Evolutionary conservation across 1,139 yeast species (phyloP).

Genomic region (Pichia cactophila): DNA sequence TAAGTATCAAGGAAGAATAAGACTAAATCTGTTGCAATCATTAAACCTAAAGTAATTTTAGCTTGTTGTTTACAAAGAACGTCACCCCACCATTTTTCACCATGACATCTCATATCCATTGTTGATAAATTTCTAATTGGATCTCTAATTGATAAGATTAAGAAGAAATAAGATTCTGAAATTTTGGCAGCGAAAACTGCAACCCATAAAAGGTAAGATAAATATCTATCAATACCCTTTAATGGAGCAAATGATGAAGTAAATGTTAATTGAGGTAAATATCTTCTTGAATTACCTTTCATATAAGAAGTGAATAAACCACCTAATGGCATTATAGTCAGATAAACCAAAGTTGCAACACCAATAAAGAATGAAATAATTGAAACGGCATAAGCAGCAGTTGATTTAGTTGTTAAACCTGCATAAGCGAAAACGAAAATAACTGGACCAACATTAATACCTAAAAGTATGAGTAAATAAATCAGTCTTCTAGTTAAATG

Average conservation of each 20-base stretch:
- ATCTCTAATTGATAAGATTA: slow-evolving; percentile 86
- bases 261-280: slow-evolving; percentile 90
- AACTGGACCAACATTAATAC: slow-evolving; percentile 75
- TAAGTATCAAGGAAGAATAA: slow-evolving; percentile 97
- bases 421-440: slow-evolving; percentile 82
- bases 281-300: slow-evolving; percentile 81
- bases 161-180: slow-evolving; percentile 85
- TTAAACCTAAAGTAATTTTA: slow-evolving; percentile 79
- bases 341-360: slow-evolving; percentile 72
- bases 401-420: slow-evolving; percentile 59
- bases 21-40: slow-evolving; percentile 85
- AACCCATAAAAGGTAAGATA: slow-evolving; percentile 88
- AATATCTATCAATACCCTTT: slow-evolving; percentile 89
- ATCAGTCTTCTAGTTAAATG: slow-evolving; percentile 82
- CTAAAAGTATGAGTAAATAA: slow-evolving; percentile 61
- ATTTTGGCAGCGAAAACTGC: slow-evolving; percentile 84
- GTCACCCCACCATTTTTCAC: slow-evolving; percentile 84
- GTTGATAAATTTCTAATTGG: slow-evolving; percentile 73
- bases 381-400: slow-evolving; percentile 73
- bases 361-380: slow-evolving; percentile 89
- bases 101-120: slow-evolving; percentile 68
- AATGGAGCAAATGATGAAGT: slow-evolving; percentile 85
- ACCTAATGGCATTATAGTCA: slow-evolving; percentile 93
- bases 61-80: slow-evolving; percentile 78
- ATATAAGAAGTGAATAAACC: slow-evolving; percentile 91